Percentiles rank a stretch among this genome's conserved stretches.
phyloP scores from a whole-genome alignment of 257 asterid genomes.

The Solanum raphanifolium region DNA sequence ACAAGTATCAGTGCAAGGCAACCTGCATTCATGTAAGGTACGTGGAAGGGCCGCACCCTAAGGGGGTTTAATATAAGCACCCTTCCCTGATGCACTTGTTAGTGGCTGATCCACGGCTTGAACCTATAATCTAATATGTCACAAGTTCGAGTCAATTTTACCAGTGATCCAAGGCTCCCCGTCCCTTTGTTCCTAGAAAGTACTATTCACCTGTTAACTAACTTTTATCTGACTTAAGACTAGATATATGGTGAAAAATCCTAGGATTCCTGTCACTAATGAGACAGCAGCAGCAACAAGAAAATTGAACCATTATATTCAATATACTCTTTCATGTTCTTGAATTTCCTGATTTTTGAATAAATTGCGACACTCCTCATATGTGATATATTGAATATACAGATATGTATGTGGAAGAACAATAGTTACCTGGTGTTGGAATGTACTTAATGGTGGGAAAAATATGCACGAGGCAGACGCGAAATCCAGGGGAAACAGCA shows the following conservation, averaged over 20 bases:
- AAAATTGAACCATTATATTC: not conserved
- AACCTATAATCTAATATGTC: not conserved
- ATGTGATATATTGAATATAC: not conserved
- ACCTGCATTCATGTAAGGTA: not conserved
- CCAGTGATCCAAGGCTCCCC: not conserved
- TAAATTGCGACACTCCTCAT: not conserved
- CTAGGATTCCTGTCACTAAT: not conserved
- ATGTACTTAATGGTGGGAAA: constrained; percentile 51
- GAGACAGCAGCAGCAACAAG: not conserved
- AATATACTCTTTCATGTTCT: not conserved
- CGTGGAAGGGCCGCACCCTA: not conserved
- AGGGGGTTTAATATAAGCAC: not conserved
- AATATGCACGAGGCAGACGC: constrained; percentile 49
- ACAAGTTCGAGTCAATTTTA: not conserved
- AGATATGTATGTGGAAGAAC: not conserved
- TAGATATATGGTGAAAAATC: not conserved
- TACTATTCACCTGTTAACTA: not conserved
- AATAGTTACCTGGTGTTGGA: constrained; percentile 49
- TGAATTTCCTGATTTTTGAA: not conserved
- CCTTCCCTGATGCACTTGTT: not conserved
- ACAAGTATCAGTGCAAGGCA: not conserved
- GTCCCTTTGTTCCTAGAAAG: not conserved
- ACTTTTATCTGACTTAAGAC: not conserved
- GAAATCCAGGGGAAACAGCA: constrained; percentile 38
- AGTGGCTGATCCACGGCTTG: not conserved